Evolutionary conservation across 345 rosid genomes (phyloP), one percentile per base, ranked within the genome.

Genomic region (Boechera stricta): DNA sequence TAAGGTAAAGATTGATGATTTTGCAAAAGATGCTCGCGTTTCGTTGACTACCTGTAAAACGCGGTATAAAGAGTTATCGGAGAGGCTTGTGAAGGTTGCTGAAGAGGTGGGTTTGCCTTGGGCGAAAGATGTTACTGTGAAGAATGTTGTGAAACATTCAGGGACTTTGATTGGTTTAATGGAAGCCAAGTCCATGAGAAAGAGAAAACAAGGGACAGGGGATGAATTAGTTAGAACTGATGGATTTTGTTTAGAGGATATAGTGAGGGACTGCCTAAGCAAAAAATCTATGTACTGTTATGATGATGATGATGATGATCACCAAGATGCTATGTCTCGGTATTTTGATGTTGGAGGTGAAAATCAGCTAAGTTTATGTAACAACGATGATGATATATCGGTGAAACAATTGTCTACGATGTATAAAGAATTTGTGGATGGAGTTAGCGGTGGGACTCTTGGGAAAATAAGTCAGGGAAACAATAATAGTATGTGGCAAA

Each of bases 61-160:
- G 69, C 69, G 93, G 78, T 86, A 90, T 71, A 87, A 61, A 76
- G 98, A 92, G 86, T 68, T 92, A 36, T 66, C 81, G 56, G 87
- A 79, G 81, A 82, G 74, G 31, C 89, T 89, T 24, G 97, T 92
- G 82, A 79, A 87, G 65, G 92, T 83, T 29, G 89, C 95, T 0
- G 82, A 83, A 47, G 91, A 76, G 66, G 18, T 71, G 15, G 0
- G 72, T 5, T 87, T 94, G 84, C 98, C 97, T 2, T 92, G 97
- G 97, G 95, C 91, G 15, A 84, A 88, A 76, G 89, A 92, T 73
- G 82, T 92, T n/a, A 82, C 84, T 0, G 77, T 85, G 63, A 90
- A 90, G 84, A 94, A 92, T 80, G 79, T 89, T 58, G 63, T 87
- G 70, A 87, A 83, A 73, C 87, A 88, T 82, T 92, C 89, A 0